Evolutionary conservation across 148 eudicot genomes (phyloP).

Genomic region (Silene latifolia): DNA sequence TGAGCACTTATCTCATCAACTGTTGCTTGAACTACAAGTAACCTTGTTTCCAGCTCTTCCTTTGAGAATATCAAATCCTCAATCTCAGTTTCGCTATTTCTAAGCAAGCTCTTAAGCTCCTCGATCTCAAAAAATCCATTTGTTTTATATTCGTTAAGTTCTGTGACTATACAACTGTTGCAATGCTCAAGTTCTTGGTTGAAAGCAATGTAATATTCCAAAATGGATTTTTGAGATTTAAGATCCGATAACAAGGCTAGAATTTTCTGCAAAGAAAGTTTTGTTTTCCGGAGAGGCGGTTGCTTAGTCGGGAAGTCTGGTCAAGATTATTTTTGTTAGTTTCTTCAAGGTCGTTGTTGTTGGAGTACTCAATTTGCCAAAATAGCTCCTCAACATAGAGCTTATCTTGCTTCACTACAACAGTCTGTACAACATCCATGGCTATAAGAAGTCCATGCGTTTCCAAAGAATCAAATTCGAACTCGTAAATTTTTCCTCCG

Average conservation of each 20-base stretch:
- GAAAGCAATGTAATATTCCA: conserved; percentile 39
- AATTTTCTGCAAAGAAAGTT: conserved; percentile 36
- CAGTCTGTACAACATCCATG: conserved; percentile 45
- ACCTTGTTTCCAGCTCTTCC: conserved; percentile 53
- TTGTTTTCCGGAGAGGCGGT: conserved; percentile 38
- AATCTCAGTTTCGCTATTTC: conserved; percentile 43
- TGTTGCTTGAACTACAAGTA: conserved; percentile 47
- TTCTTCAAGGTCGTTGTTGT: conserved; percentile 29
- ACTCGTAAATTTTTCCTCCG: conserved; percentile 17
- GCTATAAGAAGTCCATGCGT: conserved; percentile 40
- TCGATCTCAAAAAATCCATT: conserved; percentile 17
- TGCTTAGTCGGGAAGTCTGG: conserved; percentile 33
- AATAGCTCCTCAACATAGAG: too few relatives aligned
- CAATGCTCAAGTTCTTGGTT: conserved; percentile 40
- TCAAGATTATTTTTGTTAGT: conserved; percentile 35
- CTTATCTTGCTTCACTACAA: conserved; percentile 43
- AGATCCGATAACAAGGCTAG: conserved; percentile 28
- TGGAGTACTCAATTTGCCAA: conserved; percentile 30
- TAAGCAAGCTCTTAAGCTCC: conserved; percentile 27
- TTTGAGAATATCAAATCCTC: conserved; percentile 40
- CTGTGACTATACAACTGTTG: conserved; percentile 30
- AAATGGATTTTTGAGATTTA: conserved; percentile 43
- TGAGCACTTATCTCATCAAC: conserved; percentile 39
- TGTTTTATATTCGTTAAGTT: conserved; percentile 35
- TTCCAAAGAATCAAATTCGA: conserved; percentile 35